phyloP scores from a whole-genome alignment of 2,329 filamentous ascomycete genomes.

The Paramyrothecium roridum region DNA sequence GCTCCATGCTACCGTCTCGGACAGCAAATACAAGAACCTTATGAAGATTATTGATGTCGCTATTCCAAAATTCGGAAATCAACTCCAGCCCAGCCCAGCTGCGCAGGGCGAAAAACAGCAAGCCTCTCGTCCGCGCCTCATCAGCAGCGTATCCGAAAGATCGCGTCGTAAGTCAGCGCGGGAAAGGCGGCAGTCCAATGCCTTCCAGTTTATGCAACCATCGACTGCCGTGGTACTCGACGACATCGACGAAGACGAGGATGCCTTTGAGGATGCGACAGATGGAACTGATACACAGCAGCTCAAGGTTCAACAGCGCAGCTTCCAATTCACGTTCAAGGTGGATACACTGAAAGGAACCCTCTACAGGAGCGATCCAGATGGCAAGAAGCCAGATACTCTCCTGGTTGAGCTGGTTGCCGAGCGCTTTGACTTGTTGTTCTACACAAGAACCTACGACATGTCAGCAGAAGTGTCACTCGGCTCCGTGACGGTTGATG shows the following conservation, averaged over 20 bases:
- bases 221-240: constrained; percentile 78
- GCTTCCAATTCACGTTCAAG: constrained; percentile 95
- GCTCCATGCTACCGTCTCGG: constrained; percentile 86
- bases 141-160: constrained; percentile 42
- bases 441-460: constrained; percentile 85
- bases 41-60: constrained; percentile 97
- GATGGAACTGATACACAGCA: constrained; percentile 54
- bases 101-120: constrained; percentile 18
- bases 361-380: constrained; percentile 80
- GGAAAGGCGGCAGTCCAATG: constrained; percentile 62
- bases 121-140: constrained; percentile 37
- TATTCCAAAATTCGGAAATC: constrained; percentile 72
- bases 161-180: constrained; percentile 40
- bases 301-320: constrained; percentile 78
- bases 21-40: constrained; percentile 92
- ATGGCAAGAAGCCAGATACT: constrained; percentile 71
- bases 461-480: constrained; percentile 91
- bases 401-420: constrained; percentile 89
- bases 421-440: constrained; percentile 81
- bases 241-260: constrained; percentile 67
- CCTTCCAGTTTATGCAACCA: constrained; percentile 70
- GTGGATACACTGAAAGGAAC: constrained; percentile 94
- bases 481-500: constrained; percentile 82
- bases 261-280: constrained; percentile 64
- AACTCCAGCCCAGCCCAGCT: constrained; percentile 16